Evolutionary conservation across 805 yeast genomes (phyloP).

Genomic region (Metschnikowia gelsemii): DNA sequence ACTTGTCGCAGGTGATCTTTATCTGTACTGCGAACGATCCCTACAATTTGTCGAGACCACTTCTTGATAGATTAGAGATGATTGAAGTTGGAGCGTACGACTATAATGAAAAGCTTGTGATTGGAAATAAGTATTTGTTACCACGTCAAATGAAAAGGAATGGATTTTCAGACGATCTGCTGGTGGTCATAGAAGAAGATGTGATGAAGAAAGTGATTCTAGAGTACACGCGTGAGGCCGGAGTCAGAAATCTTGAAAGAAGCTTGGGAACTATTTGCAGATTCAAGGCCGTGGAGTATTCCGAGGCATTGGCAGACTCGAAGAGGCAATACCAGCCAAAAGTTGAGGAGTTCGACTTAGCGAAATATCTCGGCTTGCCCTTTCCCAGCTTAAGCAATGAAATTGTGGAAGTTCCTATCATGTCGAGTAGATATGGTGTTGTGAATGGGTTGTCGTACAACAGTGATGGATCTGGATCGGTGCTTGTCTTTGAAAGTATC

Average conservation of each 20-base stretch:
- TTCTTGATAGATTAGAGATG: slow-evolving; percentile 81
- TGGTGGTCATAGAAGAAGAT: slow-evolving; percentile 48
- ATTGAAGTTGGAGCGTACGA: slow-evolving; percentile 79
- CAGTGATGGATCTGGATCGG: slow-evolving; percentile 82
- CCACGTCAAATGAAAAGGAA: slow-evolving; percentile 74
- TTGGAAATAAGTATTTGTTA: slow-evolving; percentile 64
- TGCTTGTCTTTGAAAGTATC: slow-evolving; percentile 74
- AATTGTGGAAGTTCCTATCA: slow-evolving; percentile 38
- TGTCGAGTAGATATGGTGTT: slow-evolving; percentile 61
- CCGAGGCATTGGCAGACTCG: slow-evolving; percentile 29
- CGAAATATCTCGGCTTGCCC: slow-evolving; percentile 70
- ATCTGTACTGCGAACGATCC: slow-evolving; percentile 85
- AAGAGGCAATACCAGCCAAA: slow-evolving; percentile 30
- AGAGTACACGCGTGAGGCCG: slow-evolving; percentile 79
- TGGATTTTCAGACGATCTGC: slow-evolving; percentile 49
- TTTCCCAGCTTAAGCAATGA: slow-evolving; percentile 38
- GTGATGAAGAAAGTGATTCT: slow-evolving; percentile 63
- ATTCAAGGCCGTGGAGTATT: slow-evolving; percentile 72
- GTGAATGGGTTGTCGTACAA: slow-evolving; percentile 89
- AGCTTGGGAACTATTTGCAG: slow-evolving; percentile 75
- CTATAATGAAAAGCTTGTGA: slow-evolving; percentile 69
- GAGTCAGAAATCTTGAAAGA: slow-evolving; percentile 79
- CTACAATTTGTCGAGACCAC: slow-evolving; percentile 67
- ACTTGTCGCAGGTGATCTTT: slow-evolving; percentile 75
- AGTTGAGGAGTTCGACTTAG: slow-evolving; percentile 55